Evolutionary conservation across 495 filamentous ascomycete genomes (phyloP), one percentile per base, ranked within the genome.

Genomic region (Apiosordaria backusii): DNA sequence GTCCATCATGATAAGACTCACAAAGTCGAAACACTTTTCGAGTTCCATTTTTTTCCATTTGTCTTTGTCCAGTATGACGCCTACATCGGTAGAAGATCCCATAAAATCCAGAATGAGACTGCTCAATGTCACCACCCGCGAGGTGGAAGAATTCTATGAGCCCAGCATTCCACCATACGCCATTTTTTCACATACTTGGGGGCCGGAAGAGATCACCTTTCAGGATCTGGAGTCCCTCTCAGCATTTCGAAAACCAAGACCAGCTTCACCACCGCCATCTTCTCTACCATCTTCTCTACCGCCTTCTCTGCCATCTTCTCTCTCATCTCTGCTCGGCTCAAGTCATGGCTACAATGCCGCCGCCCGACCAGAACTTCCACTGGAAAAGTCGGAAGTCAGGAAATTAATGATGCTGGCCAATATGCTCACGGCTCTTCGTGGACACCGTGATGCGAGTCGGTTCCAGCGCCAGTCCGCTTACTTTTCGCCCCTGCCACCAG

Each of bases 151-250:
- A 23, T 80, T 79, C 60, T 68, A 70, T 25, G 72, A 67, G 7
- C 63, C 62, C 53, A 40, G 71, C 15, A 68, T 73, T n/a, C 79
- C 79, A 1, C 15, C 23, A 18, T 82, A 82, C 60, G 79, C 79
- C 45, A 81, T 80, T 50, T 67, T 82, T 21, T 83, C 81, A 4
- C 81, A 83, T 66, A 76, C 71, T 6, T 82, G 79, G 80, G 74
- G 68, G 6, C 26, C 67, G 0, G 72, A 75, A 0, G 81, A 83
- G 66, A 66, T 83, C 13, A 70, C 74, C 4, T 25, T 71, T 7
- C 35, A 57, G 1, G 72, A 74, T n/a, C 57, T 74, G 60, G 63
- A 67, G 16, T 61, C 63, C 35, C 64, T 74, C 19, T 58, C 71
- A 1, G 60, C 40, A 57, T 66, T 67, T 52, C 67, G 64, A 19